Evolutionary conservation across 23 red algal genomes (phyloP).

Genomic region (Gracilaria gracilis): DNA sequence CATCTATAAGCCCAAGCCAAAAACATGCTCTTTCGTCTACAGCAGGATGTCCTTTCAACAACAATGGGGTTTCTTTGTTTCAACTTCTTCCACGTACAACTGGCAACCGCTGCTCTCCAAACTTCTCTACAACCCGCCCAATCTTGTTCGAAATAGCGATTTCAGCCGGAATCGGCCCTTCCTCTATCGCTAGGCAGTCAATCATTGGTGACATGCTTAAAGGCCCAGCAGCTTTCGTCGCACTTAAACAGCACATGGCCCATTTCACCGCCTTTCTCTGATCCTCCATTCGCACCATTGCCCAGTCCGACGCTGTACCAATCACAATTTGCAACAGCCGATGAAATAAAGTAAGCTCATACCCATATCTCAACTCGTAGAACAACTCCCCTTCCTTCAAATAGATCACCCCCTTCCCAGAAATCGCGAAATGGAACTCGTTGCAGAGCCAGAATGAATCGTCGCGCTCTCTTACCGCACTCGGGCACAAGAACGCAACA

Average conservation of each 20-base stretch:
- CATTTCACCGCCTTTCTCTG: not conserved
- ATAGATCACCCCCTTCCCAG: not conserved
- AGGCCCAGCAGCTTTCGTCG: not conserved
- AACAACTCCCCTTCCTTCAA: not conserved
- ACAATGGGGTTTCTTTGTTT: not conserved
- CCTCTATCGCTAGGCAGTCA: not conserved
- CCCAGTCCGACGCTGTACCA: not conserved
- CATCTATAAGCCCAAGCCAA: too few relatives aligned
- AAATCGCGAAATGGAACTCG: slow-evolving; percentile 14
- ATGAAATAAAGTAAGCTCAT: not conserved
- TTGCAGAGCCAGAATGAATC: slow-evolving; percentile 7
- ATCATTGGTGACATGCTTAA: not conserved
- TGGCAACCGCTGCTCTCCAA: slow-evolving; percentile 8
- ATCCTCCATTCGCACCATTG: not conserved
- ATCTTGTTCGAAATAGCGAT: not conserved
- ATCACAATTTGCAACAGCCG: not conserved
- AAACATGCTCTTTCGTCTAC: too few relatives aligned
- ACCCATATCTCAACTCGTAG: not conserved
- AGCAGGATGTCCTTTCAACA: not conserved
- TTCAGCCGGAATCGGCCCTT: not conserved
- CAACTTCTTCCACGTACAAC: slow-evolving; percentile 3
- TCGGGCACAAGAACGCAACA: slow-evolving; percentile 21
- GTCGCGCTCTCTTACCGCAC: not conserved
- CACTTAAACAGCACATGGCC: not conserved
- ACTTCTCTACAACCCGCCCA: not conserved